Conservation (phyloP, 2,329 filamentous ascomycete species). For the Cercospora nicotianae region DNA sequence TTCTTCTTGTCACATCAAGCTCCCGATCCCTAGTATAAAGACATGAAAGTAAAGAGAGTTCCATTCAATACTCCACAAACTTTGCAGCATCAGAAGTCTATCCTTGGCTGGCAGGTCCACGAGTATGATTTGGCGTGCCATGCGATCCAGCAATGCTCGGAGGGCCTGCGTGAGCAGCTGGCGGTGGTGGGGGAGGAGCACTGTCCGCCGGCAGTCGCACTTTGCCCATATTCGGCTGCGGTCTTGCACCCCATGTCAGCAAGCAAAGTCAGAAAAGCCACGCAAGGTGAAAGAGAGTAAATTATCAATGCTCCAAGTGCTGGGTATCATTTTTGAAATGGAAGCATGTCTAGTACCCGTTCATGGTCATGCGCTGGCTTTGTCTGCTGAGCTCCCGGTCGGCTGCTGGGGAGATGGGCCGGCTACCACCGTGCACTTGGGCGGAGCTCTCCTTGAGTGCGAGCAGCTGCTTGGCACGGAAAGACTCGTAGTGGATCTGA, state of each 20-base stretch:
- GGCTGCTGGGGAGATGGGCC: conserved; percentile 88
- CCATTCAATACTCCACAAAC: conserved; percentile 22
- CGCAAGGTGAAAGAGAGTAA: conserved; percentile 13
- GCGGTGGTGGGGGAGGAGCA: background rate
- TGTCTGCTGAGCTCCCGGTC: conserved; percentile 95
- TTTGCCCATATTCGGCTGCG: conserved; percentile 10
- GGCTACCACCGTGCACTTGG: conserved; percentile 66
- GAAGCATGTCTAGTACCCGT: conserved; percentile 73
- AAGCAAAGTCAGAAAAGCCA: conserved; percentile 18
- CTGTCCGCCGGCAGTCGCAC: conserved; percentile 2
- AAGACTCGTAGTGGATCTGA: conserved; percentile 98
- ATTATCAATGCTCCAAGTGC: conserved; percentile 26
- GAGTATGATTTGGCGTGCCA: conserved; percentile 29
- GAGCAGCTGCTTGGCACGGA: conserved; percentile 98
- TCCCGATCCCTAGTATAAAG: conserved; percentile 10
- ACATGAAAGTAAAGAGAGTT: conserved; percentile 15
- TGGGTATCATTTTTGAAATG: conserved; percentile 25
- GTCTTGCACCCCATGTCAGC: conserved; percentile 20
- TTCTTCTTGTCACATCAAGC: conserved; percentile 3
- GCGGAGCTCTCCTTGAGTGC: conserved; percentile 98
- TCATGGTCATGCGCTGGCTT: conserved; percentile 98
- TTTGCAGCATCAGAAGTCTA: conserved; percentile 20
- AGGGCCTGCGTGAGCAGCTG: background rate
- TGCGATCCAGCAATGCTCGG: conserved; percentile 11
- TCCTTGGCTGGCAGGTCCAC: conserved; percentile 31